A percentile compares a stretch with the other conserved stretches of the same genome.
Conservation (phyloP, 306 rosid genomes). For the Vigna unguiculata region DNA sequence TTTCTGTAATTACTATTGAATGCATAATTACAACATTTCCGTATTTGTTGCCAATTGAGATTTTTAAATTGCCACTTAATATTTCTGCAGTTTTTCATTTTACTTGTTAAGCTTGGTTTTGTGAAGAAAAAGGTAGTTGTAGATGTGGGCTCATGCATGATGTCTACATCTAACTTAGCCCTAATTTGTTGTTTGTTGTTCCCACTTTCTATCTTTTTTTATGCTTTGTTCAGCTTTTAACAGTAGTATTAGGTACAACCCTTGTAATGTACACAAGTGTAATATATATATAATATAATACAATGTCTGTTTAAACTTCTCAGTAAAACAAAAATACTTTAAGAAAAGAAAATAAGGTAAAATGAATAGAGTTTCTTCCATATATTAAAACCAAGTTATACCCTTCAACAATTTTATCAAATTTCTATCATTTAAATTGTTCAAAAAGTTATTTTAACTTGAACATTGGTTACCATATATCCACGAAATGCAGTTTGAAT, state of each 20-base stretch:
- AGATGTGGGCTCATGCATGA: too few relatives aligned
- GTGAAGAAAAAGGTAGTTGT: too few relatives aligned
- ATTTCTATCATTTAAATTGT: neutral
- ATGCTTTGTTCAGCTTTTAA: too few relatives aligned
- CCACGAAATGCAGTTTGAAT: slow-evolving; percentile 82
- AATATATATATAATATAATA: too few relatives aligned
- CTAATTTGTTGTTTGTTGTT: too few relatives aligned
- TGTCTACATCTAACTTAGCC: too few relatives aligned
- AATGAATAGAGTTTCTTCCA: neutral
- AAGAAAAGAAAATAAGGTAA: neutral
- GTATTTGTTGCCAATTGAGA: too few relatives aligned
- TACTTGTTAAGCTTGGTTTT: too few relatives aligned
- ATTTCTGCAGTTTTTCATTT: too few relatives aligned
- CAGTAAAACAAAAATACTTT: neutral
- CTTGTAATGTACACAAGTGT: neutral
- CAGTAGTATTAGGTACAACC: neutral
- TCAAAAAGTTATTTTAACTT: neutral
- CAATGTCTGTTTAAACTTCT: neutral
- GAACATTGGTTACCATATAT: slow-evolving; percentile 54
- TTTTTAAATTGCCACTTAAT: too few relatives aligned
- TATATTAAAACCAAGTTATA: neutral
- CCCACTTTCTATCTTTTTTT: too few relatives aligned
- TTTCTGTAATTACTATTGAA: neutral
- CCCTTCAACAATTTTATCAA: neutral
- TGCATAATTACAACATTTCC: neutral